phyloP scores from a whole-genome alignment of 345 rosid species.

The Salix purpurea region DNA sequence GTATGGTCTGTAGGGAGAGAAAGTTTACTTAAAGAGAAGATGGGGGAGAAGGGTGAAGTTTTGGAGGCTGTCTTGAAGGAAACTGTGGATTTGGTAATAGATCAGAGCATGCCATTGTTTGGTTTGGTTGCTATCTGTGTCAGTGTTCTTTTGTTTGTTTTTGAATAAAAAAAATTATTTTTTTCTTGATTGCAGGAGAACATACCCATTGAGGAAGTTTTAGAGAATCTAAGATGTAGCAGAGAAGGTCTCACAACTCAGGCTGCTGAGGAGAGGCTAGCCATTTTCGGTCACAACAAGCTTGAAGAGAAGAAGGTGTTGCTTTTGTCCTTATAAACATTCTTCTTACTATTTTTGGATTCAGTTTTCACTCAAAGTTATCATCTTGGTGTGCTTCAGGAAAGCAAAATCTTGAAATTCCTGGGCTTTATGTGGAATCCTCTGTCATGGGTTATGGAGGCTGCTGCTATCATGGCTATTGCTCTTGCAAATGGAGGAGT shows the following conservation, averaged over 20 bases:
- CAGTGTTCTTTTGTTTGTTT: background rate
- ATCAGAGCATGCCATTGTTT: constrained; percentile 43
- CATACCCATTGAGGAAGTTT: constrained; percentile 92
- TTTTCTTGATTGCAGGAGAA: constrained; percentile 59
- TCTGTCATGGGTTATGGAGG: constrained; percentile 99
- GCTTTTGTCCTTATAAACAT: background rate
- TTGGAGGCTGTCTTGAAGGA: constrained; percentile 93
- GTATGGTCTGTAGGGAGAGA: background rate
- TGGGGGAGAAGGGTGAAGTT: constrained; percentile 75
- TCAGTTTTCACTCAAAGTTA: background rate
- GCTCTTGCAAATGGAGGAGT: constrained; percentile 99
- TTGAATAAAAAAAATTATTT: background rate
- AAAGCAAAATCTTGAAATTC: constrained; percentile 81
- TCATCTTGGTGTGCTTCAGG: constrained; percentile 42
- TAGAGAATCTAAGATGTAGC: constrained; percentile 96
- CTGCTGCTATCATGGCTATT: constrained; percentile 98
- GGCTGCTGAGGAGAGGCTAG: constrained; percentile 85
- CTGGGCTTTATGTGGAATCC: constrained; percentile 99
- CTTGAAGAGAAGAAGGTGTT: constrained; percentile 87
- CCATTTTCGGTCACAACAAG: constrained; percentile 92
- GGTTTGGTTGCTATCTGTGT: constrained; percentile 3
- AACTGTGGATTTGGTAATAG: constrained; percentile 97
- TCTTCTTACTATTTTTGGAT: background rate
- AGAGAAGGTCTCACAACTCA: constrained; percentile 72
- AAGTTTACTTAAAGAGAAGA: constrained; percentile 6